Percentiles rank a stretch among this genome's conserved stretches.
These are phyloP conservation scores for Vigna angularis DNA, from an alignment of 306 rosid genomes.

Conservation along the genomic window DNA sequence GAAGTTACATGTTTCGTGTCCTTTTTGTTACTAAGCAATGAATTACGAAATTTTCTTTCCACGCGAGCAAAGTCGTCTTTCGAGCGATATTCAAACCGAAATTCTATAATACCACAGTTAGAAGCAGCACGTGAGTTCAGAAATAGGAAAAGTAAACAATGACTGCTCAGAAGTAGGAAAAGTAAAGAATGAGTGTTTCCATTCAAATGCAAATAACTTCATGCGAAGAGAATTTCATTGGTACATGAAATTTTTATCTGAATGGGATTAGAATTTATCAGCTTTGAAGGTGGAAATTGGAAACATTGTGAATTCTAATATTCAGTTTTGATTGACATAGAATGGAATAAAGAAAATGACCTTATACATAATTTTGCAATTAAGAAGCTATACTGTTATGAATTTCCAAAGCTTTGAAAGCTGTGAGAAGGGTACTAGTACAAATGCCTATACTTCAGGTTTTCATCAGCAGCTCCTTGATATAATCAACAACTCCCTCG, in stretches of 20 bases:
- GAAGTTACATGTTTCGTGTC: background rate
- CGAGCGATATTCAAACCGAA: background rate
- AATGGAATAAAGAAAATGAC: slow-evolving; percentile 36
- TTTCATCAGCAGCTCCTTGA: slow-evolving; percentile 65
- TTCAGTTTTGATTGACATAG: slow-evolving; percentile 37
- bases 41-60: background rate
- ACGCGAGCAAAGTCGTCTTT: background rate
- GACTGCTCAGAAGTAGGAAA: background rate
- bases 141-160: slow-evolving; percentile 7
- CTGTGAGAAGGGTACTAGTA: slow-evolving; percentile 7
- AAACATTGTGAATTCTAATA: slow-evolving; percentile 36
- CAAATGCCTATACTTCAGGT: slow-evolving; percentile 55
- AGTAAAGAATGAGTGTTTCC: slow-evolving; percentile 17
- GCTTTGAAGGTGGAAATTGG: background rate
- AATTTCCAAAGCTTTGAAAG: slow-evolving; percentile 31
- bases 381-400: slow-evolving; percentile 26
- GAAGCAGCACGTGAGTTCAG: background rate
- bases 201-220: background rate
- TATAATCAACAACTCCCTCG: slow-evolving; percentile 61
- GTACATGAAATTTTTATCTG: slow-evolving; percentile 33
- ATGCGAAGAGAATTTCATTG: slow-evolving; percentile 27
- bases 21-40: background rate
- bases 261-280: slow-evolving; percentile 12
- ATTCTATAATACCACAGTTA: background rate
- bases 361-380: slow-evolving; percentile 4